Conservation (phyloP, 2,329 filamentous ascomycete genomes). For the Clathrospora elynae region DNA sequence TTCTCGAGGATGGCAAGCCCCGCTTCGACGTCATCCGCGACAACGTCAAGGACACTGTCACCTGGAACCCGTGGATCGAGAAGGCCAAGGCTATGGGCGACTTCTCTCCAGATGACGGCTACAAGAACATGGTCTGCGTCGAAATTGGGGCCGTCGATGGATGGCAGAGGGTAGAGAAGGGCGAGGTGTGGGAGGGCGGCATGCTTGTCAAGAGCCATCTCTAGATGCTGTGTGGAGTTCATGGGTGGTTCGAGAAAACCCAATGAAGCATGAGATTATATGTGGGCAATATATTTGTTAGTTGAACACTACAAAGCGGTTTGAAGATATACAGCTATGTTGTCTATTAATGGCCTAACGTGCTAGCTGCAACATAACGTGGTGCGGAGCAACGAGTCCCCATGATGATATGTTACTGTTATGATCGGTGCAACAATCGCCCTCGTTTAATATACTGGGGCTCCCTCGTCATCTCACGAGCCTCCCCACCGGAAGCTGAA, state of each 20-base stretch:
- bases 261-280: too few relatives aligned
- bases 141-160: conserved; percentile 83
- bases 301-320: too few relatives aligned
- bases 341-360: too few relatives aligned
- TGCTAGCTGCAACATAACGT: too few relatives aligned
- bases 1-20: conserved; percentile 67
- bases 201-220: conserved; percentile 59
- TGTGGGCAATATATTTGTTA: too few relatives aligned
- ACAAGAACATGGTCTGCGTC: conserved; percentile 91
- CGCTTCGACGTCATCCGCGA: conserved; percentile 78
- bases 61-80: conserved; percentile 96
- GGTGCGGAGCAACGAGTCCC: too few relatives aligned
- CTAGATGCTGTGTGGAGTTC: conserved; percentile 3
- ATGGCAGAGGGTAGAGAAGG: conserved; percentile 85
- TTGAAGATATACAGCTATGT: too few relatives aligned
- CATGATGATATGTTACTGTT: not conserved
- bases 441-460: conserved; percentile 8
- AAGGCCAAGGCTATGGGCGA: conserved; percentile 83
- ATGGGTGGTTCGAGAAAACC: too few relatives aligned
- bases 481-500: conserved; percentile 19
- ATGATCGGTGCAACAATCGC: not conserved
- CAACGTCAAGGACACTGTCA: conserved; percentile 83
- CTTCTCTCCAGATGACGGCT: conserved; percentile 87
- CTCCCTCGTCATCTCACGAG: conserved; percentile 20
- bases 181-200: conserved; percentile 70